A percentile compares a stretch with the other conserved stretches of the same genome.
phyloP scores from a whole-genome alignment of 257 asterid genomes.

The Solanum sparsipilum region DNA sequence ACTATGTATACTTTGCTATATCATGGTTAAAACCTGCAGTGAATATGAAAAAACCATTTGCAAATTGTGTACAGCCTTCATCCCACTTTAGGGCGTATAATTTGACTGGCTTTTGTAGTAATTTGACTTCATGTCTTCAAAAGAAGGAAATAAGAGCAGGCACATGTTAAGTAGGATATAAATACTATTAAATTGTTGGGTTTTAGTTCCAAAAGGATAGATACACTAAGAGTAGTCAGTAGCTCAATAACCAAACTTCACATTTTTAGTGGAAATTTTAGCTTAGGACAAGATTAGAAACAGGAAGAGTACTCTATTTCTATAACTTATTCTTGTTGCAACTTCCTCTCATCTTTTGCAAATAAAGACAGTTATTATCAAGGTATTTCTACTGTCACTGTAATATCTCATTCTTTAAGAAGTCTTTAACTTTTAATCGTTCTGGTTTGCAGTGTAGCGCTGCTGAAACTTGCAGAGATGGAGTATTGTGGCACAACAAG shows the following conservation, averaged over 20 bases:
- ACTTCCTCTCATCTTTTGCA: background rate
- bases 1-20: background rate
- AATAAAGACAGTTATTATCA: background rate
- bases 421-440: background rate
- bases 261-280: background rate
- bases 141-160: background rate
- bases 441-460: conserved; percentile 52
- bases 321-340: background rate
- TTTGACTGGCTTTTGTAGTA: background rate
- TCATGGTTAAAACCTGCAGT: background rate
- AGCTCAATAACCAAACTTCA: background rate
- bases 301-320: background rate
- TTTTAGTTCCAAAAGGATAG: background rate
- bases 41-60: background rate
- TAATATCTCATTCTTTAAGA: background rate
- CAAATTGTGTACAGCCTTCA: background rate
- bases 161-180: background rate
- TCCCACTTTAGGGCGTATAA: background rate
- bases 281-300: background rate
- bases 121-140: background rate
- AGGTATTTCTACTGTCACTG: background rate
- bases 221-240: background rate
- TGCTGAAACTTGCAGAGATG: conserved; percentile 88
- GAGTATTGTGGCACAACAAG: conserved; percentile 92
- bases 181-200: background rate